A percentile compares a stretch with the other conserved stretches of the same genome.
These are phyloP conservation scores for Annulohypoxylon bovei DNA, from an alignment of 495 filamentous ascomycete genomes.

Conservation along the genomic window DNA sequence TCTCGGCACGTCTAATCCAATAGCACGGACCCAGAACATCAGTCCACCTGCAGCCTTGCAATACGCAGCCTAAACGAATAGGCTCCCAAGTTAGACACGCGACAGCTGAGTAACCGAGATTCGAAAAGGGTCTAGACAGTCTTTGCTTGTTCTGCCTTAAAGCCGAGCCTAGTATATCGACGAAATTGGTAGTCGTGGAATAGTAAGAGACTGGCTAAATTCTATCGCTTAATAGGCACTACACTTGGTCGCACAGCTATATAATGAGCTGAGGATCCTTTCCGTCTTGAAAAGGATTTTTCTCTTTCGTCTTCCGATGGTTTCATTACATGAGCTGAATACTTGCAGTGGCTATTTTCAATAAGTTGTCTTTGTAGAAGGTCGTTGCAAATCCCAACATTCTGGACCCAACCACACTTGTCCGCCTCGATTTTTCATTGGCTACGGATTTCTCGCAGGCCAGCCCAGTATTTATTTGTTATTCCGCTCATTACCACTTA, in stretches of 20 bases:
- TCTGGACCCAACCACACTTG: conserved; percentile 23
- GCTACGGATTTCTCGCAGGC: conserved; percentile 3
- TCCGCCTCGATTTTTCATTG: conserved; percentile 36
- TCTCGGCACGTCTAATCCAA: conserved; percentile 39
- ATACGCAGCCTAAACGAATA: conserved; percentile 26
- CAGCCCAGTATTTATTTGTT: conserved; percentile 18
- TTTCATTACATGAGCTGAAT: conserved; percentile 34
- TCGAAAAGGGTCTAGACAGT: conserved; percentile 12
- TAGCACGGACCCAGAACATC: conserved; percentile 24
- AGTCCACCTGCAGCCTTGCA: conserved; percentile 39
- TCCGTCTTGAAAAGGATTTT: conserved; percentile 13
- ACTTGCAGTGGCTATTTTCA: conserved; percentile 23
- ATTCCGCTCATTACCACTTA: conserved; percentile 25
- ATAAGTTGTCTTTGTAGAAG: conserved; percentile 25
- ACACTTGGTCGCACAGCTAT: conserved; percentile 29
- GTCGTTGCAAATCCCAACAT: conserved; percentile 36
- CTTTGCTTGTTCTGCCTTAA: conserved; percentile 15
- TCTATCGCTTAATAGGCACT: conserved; percentile 6
- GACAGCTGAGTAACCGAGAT: conserved; percentile 23
- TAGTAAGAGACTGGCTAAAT: conserved; percentile 24
- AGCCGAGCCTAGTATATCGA: conserved; percentile 3
- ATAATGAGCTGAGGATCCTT: conserved; percentile 30
- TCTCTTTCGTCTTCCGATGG: conserved; percentile 20
- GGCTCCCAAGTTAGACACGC: conserved; percentile 16
- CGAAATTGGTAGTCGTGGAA: conserved; percentile 13